These are phyloP conservation scores for Solioccasus polychromus DNA, from an alignment of 768 basidiomycete species.

Conservation along the genomic window DNA sequence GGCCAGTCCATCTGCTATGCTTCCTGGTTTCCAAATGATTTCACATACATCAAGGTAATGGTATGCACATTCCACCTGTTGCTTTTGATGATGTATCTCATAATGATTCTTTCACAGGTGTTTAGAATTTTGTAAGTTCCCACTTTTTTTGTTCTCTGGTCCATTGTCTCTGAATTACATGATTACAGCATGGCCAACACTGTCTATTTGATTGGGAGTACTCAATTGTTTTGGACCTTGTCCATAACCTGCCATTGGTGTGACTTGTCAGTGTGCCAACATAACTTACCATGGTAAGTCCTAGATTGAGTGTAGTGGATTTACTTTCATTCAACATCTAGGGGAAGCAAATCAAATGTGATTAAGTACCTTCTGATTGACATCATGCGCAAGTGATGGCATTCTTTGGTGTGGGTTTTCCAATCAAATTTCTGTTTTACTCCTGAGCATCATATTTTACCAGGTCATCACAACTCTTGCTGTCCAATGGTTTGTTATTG, in stretches of 20 bases:
- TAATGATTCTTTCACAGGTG: conserved; percentile 4
- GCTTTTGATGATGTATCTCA: background rate
- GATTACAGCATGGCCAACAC: conserved; percentile 12
- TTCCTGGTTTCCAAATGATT: conserved; percentile 12
- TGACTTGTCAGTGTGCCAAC: background rate
- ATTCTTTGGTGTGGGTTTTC: background rate
- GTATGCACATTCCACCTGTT: background rate
- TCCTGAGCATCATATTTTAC: no score
- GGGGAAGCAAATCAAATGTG: conserved; percentile 3
- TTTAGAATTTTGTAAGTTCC: background rate
- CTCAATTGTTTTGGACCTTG: background rate
- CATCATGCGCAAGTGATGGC: background rate
- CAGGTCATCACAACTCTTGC: background rate
- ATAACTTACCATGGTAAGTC: conserved; percentile 2
- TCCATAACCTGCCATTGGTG: conserved; percentile 3
- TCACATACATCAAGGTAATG: background rate
- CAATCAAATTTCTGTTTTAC: background rate
- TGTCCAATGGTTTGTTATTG: conserved; percentile 14
- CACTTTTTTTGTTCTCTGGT: background rate
- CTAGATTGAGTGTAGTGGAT: background rate
- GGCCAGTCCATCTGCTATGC: conserved; percentile 8
- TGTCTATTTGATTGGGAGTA: conserved; percentile 1
- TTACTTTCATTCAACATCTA: background rate
- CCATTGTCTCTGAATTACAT: background rate
- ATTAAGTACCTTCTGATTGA: background rate